These are phyloP conservation scores for Xylariaceae sp. DNA, from an alignment of 2,329 filamentous ascomycete genomes.

Conservation along the genomic window DNA sequence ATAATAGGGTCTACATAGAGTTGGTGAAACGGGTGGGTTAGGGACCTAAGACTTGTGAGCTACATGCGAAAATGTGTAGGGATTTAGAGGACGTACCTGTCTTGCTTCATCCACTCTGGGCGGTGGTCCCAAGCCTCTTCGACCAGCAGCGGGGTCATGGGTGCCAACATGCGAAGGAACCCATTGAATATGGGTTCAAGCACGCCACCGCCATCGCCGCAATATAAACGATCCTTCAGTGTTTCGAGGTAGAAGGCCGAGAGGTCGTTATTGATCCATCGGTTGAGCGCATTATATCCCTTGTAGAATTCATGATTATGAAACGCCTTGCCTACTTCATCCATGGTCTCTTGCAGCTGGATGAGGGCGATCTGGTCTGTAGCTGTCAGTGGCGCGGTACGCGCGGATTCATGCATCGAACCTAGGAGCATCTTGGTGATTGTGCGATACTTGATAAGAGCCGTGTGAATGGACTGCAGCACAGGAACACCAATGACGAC, in stretches of 20 bases:
- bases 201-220: constrained; percentile 70
- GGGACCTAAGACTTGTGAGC: constrained; percentile 31
- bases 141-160: constrained; percentile 81
- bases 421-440: constrained; percentile 92
- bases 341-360: constrained; percentile 71
- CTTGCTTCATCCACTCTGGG: constrained; percentile 65
- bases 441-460: constrained; percentile 84
- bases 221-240: constrained; percentile 90
- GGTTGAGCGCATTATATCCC: constrained; percentile 74
- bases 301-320: constrained; percentile 81
- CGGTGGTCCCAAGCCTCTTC: constrained; percentile 87
- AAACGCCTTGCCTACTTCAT: constrained; percentile 69
- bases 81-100: constrained; percentile 44
- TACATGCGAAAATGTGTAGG: too few species aligned
- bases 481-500: constrained; percentile 81
- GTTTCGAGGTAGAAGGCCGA: constrained; percentile 95
- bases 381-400: constrained; percentile 57
- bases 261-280: constrained; percentile 81
- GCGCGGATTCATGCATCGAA: constrained; percentile 64
- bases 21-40: constrained; percentile 52
- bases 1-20: constrained; percentile 54
- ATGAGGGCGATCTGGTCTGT: constrained; percentile 78
- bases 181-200: constrained; percentile 72
- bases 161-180: constrained; percentile 78
- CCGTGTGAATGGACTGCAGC: constrained; percentile 75